Evolutionary conservation across 768 basidiomycete genomes (phyloP).

Genomic region (Leccinum incarnatum): DNA sequence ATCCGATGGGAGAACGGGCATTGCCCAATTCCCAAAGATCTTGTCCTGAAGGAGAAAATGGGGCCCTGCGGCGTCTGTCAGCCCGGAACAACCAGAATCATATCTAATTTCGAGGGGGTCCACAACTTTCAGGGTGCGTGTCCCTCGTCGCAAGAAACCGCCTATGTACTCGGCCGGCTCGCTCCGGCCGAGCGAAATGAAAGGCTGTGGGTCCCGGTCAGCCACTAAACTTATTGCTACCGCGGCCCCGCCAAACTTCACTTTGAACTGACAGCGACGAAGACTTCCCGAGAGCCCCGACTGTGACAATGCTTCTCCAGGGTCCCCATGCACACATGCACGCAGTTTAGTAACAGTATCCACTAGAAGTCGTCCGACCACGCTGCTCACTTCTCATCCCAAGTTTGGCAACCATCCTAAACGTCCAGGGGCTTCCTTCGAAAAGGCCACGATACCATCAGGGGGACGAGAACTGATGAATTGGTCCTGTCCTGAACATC

Average conservation of each 20-base stretch:
- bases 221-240: conserved; percentile 7
- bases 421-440: not conserved
- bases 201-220: not conserved
- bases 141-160: not conserved
- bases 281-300: not conserved
- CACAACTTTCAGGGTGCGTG: not conserved
- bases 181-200: not conserved
- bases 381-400: not conserved
- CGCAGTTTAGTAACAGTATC: not conserved
- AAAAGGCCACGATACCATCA: not conserved
- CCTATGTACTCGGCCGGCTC: not conserved
- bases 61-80: not conserved
- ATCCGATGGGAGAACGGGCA: not conserved
- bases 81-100: not conserved
- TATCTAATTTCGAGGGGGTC: conserved; percentile 5
- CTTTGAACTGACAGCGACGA: not conserved
- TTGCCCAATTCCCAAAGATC: not conserved
- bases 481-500: not conserved
- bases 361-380: not conserved
- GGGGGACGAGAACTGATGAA: not conserved
- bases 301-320: not conserved
- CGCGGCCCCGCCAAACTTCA: conserved; percentile 1
- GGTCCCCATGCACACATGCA: not conserved
- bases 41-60: not conserved
- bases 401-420: not conserved